A percentile compares a stretch with the other conserved stretches of the same genome.
phyloP scores from a whole-genome alignment of 2,329 filamentous ascomycete genomes.

The Fusarium subtropicale region DNA sequence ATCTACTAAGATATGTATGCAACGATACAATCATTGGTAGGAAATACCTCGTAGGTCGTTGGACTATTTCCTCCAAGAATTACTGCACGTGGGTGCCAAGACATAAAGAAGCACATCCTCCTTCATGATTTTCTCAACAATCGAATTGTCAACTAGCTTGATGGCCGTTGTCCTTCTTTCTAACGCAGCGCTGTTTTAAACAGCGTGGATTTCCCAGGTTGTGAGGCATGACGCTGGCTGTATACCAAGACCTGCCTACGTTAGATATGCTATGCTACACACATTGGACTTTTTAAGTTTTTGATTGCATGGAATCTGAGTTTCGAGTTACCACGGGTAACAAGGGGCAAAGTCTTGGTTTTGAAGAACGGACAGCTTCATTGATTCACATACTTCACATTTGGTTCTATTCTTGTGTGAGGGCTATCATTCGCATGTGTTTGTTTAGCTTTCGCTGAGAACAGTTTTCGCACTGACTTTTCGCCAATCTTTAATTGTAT shows the following conservation, averaged over 20 bases:
- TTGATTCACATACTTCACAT: conserved; percentile 28
- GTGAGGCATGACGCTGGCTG: background rate
- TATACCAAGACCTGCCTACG: background rate
- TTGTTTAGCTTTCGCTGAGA: too few species aligned
- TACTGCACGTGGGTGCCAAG: conserved; percentile 11
- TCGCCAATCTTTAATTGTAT: background rate
- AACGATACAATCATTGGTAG: conserved; percentile 30
- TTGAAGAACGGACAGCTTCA: background rate
- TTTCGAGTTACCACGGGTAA: conserved; percentile 30
- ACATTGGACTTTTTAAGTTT: background rate
- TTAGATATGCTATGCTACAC: background rate
- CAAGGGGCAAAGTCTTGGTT: conserved; percentile 19
- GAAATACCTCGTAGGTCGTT: conserved; percentile 16
- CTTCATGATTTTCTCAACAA: background rate
- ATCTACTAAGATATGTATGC: conserved; percentile 11
- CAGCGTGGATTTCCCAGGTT: background rate
- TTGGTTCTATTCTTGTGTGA: background rate
- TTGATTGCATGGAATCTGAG: conserved; percentile 4
- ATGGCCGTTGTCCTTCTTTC: background rate
- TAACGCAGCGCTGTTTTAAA: background rate
- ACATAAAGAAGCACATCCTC: background rate
- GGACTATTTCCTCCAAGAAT: background rate
- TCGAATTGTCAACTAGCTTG: background rate
- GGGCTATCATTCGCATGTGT: background rate
- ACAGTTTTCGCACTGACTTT: background rate